Evolutionary conservation across 2,329 filamentous ascomycete species (phyloP), one percentile per base, ranked within the genome.

Genomic region (Microsporum ferrugineum): DNA sequence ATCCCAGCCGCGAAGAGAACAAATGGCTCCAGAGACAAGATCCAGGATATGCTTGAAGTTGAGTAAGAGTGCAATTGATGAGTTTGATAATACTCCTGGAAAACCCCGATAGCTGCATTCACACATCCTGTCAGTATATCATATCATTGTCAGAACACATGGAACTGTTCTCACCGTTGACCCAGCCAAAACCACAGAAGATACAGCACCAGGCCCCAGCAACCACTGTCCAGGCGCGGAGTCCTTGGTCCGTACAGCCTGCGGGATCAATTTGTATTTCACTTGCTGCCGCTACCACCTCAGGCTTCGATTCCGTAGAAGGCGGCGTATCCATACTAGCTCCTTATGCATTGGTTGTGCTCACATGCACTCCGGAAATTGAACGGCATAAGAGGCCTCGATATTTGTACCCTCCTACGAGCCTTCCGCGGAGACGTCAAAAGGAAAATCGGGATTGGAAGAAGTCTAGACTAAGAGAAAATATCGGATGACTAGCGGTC

Each of bases 21-120:
- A 65, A 80, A 82, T 12, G 79, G 72, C 63, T 84, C 79, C 5
- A 84, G 68, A 0, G 81, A 82, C 0, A 81, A 77, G 55, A 85
- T 84, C 83, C 83, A 86, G n/a, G 82, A 74, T 14, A 86, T 75
- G 0, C 79, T 80, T 60, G 79, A 81, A 0, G 80, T 67, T 0
- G 80, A 80, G 64, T 82, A 81, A 1, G 74, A 57, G 3, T 66
- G 68, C 2, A 85, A 71, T 17, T 79, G 75, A 6, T 78, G 71
- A 6, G 69, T 75, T 63, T 83, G 72, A 65, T 85, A 86, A 67
- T 84, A 83, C 17, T 79, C 77, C 66, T 85, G 82, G 65, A 85
- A 85, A 12, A 80, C 73, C 4, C 82, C 82, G 58, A 78, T 71
- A 51, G 71, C 75, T 69, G 71, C 53, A 63, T 58, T 5, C 41